Conservation (phyloP, 495 filamentous ascomycete genomes). For the Aspergillus hancockii region DNA sequence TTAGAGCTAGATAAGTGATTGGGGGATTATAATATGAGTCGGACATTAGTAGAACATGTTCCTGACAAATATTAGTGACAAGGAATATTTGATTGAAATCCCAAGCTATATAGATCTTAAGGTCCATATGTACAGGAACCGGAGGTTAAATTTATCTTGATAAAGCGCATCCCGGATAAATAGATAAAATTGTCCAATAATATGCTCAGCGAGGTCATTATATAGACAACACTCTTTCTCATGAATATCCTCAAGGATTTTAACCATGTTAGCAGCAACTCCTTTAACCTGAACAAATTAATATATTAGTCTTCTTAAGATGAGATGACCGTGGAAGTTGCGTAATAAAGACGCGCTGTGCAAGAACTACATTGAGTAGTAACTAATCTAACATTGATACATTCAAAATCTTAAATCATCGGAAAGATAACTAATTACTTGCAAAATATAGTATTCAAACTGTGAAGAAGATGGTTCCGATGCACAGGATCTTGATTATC, state of each 20-base stretch:
- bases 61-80: neutral
- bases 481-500: constrained; percentile 21
- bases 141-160: constrained; percentile 31
- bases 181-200: constrained; percentile 28
- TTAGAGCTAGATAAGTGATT: constrained; percentile 20
- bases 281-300: constrained; percentile 14
- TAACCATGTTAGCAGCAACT: constrained; percentile 13
- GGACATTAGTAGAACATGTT: too few relatives aligned
- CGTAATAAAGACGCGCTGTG: constrained; percentile 8
- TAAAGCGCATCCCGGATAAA: constrained; percentile 23
- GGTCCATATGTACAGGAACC: constrained; percentile 23
- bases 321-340: constrained; percentile 1
- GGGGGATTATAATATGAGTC: constrained; percentile 23
- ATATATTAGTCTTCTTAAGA: constrained; percentile 12
- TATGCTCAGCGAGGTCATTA: constrained; percentile 7
- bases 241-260: constrained; percentile 27
- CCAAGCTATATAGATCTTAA: constrained; percentile 18
- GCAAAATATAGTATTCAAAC: constrained; percentile 19
- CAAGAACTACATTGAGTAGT: constrained; percentile 25
- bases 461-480: constrained; percentile 23
- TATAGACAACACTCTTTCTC: constrained; percentile 15
- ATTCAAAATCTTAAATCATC: neutral
- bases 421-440: neutral
- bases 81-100: constrained; percentile 24
- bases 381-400: constrained; percentile 2